These are phyloP conservation scores for Flaveria robusta DNA, from an alignment of 129 eudicot species.

Conservation along the genomic window DNA sequence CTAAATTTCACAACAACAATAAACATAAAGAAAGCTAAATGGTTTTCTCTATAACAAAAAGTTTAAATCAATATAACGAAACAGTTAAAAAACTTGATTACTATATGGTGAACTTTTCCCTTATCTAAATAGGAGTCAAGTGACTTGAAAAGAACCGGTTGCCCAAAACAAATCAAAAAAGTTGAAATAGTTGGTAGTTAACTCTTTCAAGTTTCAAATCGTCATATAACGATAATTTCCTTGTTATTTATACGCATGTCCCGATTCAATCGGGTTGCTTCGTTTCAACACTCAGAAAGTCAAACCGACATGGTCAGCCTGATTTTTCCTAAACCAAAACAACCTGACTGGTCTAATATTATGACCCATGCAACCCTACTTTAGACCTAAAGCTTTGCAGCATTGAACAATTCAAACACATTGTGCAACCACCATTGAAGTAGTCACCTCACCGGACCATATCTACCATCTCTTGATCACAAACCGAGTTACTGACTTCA, in stretches of 20 bases:
- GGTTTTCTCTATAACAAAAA: too few relatives aligned
- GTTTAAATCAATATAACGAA: too few relatives aligned
- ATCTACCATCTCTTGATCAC: constrained; percentile 44
- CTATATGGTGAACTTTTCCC: too few relatives aligned
- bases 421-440: constrained; percentile 23
- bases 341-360: neutral
- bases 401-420: constrained; percentile 19
- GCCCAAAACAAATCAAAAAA: neutral
- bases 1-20: too few relatives aligned
- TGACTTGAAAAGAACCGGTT: too few relatives aligned
- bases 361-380: neutral
- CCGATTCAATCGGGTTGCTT: neutral
- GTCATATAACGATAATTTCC: neutral
- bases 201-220: neutral
- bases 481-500: constrained; percentile 32
- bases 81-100: too few relatives aligned
- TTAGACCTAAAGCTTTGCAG: constrained; percentile 20
- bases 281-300: neutral
- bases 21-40: too few relatives aligned
- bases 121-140: too few relatives aligned
- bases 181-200: neutral
- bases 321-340: constrained; percentile 12
- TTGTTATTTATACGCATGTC: constrained; percentile 1
- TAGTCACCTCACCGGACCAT: constrained; percentile 34
- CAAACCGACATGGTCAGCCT: neutral